A percentile compares a stretch with the other conserved stretches of the same genome.
Evolutionary conservation across 192 early-diverging fungal genomes (phyloP).

Genomic region (Backusella australiensis): DNA sequence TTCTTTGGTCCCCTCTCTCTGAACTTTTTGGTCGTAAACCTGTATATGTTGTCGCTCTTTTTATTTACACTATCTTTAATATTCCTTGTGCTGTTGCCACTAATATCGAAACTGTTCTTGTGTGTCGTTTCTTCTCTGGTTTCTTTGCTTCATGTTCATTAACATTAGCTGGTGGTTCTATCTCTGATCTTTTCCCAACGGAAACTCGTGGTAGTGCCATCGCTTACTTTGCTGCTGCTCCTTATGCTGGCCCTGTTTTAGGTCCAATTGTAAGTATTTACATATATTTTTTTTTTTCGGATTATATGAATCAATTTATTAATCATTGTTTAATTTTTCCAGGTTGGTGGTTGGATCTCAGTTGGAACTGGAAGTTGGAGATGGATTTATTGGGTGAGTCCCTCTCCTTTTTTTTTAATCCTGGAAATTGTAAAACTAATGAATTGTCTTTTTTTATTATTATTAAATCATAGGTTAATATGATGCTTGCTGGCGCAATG

Average conservation of each 20-base stretch:
- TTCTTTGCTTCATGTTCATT: conserved; percentile 26
- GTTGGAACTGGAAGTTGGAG: conserved; percentile 27
- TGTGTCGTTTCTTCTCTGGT: conserved; percentile 25
- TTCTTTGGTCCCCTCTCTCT: conserved; percentile 31
- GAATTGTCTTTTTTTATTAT: neutral
- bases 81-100: conserved; percentile 32
- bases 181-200: conserved; percentile 24
- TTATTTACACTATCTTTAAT: conserved; percentile 27
- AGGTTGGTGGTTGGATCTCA: conserved; percentile 30
- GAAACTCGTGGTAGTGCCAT: conserved; percentile 28
- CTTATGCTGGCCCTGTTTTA: conserved; percentile 27
- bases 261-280: conserved; percentile 18
- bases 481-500: conserved; percentile 25
- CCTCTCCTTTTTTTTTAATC: neutral
- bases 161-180: conserved; percentile 27
- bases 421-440: neutral
- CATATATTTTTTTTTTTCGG: neutral
- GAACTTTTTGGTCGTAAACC: conserved; percentile 31
- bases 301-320: neutral
- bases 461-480: conserved; percentile 9
- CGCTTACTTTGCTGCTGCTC: conserved; percentile 32
- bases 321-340: neutral
- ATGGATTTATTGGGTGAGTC: conserved; percentile 32
- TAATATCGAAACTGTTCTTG: conserved; percentile 30
- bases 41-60: conserved; percentile 21